These are phyloP conservation scores for Arctium lappa DNA, from an alignment of 129 eudicot genomes.

Conservation along the genomic window DNA sequence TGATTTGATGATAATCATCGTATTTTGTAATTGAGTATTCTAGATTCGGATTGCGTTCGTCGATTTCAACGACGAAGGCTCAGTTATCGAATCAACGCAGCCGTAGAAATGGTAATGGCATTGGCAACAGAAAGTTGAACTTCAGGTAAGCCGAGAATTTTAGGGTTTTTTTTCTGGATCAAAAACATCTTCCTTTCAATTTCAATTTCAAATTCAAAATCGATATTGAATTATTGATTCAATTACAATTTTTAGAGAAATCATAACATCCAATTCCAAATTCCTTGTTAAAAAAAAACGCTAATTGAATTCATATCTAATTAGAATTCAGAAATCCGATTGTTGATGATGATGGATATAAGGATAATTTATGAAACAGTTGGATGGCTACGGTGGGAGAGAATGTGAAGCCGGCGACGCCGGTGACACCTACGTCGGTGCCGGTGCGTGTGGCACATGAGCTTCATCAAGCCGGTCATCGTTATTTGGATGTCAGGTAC, in stretches of 20 bases:
- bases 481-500: slow-evolving; percentile 81
- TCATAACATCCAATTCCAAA: not conserved
- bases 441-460: slow-evolving; percentile 88
- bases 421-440: slow-evolving; percentile 64
- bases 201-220: not conserved
- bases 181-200: not conserved
- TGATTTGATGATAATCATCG: not conserved
- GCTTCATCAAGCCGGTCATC: slow-evolving; percentile 89
- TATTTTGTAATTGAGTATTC: not conserved
- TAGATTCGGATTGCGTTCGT: slow-evolving; percentile 11
- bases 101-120: slow-evolving; percentile 8
- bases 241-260: not conserved
- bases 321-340: not conserved
- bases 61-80: slow-evolving; percentile 10
- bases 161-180: not conserved
- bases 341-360: not conserved
- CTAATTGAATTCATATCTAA: not conserved
- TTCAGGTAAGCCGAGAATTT: slow-evolving; percentile 25
- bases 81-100: slow-evolving; percentile 28
- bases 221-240: not conserved
- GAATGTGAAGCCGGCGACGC: slow-evolving; percentile 37
- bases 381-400: slow-evolving; percentile 54
- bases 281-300: not conserved
- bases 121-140: slow-evolving; percentile 30
- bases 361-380: slow-evolving; percentile 11